Evolutionary conservation across 176 grass and related monocot species (phyloP).

Genomic region (Oryza coarctata): DNA sequence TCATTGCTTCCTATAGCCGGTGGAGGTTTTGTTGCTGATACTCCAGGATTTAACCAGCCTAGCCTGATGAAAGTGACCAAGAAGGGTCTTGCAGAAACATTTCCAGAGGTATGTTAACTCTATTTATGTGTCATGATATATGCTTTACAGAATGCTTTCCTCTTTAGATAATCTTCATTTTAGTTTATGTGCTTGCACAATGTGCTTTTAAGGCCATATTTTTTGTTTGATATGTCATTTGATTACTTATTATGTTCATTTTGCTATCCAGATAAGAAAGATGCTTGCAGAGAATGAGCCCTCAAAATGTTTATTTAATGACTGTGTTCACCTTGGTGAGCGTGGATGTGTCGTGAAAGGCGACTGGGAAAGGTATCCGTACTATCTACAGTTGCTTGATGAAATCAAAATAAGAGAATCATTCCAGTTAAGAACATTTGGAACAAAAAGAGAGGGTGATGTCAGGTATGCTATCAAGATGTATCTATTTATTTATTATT

Average conservation of each 20-base stretch:
- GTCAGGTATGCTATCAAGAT: constrained; percentile 55
- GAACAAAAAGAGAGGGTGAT: constrained; percentile 90
- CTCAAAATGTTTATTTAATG: constrained; percentile 70
- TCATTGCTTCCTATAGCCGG: constrained; percentile 79
- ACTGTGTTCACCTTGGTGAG: constrained; percentile 91
- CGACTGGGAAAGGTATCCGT: constrained; percentile 96
- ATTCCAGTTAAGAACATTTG: constrained; percentile 86
- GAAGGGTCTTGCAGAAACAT: constrained; percentile 68
- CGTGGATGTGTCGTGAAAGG: constrained; percentile 79
- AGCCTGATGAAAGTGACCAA: constrained; percentile 93
- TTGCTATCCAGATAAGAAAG: constrained; percentile 67
- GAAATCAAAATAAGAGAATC: constrained; percentile 96
- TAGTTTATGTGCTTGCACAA: not conserved
- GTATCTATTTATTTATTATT: constrained; percentile 2
- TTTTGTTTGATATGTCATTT: constrained; percentile 9
- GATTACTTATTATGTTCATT: constrained; percentile 18
- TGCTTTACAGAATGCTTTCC: not conserved
- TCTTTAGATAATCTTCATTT: constrained; percentile 4
- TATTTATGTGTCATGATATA: not conserved
- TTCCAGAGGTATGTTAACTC: constrained; percentile 66
- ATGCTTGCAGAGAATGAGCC: constrained; percentile 64
- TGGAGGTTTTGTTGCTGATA: constrained; percentile 92
- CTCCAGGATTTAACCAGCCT: constrained; percentile 97
- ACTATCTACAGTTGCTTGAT: constrained; percentile 96
- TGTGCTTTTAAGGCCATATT: not conserved